Evolutionary conservation across 2,329 filamentous ascomycete species (phyloP), one percentile per base, ranked within the genome.

Genomic region (Colletotrichum sp.): DNA sequence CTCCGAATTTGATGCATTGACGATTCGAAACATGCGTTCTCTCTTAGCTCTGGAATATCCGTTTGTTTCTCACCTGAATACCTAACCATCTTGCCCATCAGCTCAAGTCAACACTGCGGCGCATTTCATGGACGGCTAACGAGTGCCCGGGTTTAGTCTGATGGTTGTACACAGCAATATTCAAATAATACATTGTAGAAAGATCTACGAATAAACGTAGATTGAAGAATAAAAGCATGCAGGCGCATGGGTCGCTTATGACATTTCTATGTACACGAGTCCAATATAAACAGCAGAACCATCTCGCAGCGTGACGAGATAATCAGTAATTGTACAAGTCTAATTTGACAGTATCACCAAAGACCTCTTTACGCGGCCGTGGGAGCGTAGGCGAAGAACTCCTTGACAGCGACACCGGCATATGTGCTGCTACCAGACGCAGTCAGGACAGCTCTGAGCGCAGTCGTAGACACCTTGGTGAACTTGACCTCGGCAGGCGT

Each of bases 401-500:
- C 80, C 77, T 81, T 81, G 34, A 82, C 78, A 16, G 79, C 79
- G 0, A 82, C 78, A 22, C 77, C 80, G 1, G 78, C 81, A 65
- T 71, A 82, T 68, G 74, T 73, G 4, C 77, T 68, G 6, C 76
- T 57, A 3, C 80, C 81, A 9, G 79, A 82, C 3, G 79, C 80
- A 16, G 75, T 79, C 64, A 82, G 48, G 30, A 78, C 61, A 8
- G 78, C 79, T 70, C 79, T 77, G 28, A 81, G 44, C 15, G 74
- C 68, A 57, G 78, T 82, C 11, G 82, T 83, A n/a, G 78, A 72
- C 6, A 82, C 68, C 1, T 77, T 79, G 13, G 78, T 48, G 34
- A 84, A 83, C 32, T 76, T 74, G 11, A 83, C 80, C 77, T 84
- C 82, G 2, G 68, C 61, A 15, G 83, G 82, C 13, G 71, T 71